A percentile compares a stretch with the other conserved stretches of the same genome.
These are phyloP conservation scores for Lichtheimia ornata DNA, from an alignment of 371 early-diverging fungal genomes.

Conservation along the genomic window DNA sequence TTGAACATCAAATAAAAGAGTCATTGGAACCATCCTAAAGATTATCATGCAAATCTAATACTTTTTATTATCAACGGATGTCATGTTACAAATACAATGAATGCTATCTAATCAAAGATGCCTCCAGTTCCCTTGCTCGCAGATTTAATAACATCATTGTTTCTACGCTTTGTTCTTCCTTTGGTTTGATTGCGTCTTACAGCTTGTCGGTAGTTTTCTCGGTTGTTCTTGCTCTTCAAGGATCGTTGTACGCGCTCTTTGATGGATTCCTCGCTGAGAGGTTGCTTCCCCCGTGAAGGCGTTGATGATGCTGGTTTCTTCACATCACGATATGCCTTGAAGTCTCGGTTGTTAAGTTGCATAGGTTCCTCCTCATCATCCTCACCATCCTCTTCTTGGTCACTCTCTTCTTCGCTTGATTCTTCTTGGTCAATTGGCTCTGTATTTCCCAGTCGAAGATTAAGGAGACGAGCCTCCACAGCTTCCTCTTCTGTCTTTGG, in stretches of 20 bases:
- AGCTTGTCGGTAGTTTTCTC: conserved; percentile 31
- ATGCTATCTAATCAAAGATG: conserved; percentile 44
- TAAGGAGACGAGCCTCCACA: conserved; percentile 21
- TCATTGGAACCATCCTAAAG: no score
- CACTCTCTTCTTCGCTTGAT: conserved; percentile 21
- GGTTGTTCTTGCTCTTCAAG: conserved; percentile 39
- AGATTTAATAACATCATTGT: conserved; percentile 33
- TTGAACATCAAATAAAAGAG: no score
- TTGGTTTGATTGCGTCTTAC: conserved; percentile 54
- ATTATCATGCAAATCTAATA: not conserved
- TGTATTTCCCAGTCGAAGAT: conserved; percentile 46
- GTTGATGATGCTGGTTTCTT: conserved; percentile 19
- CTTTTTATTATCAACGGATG: not conserved
- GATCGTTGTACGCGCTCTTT: conserved; percentile 60
- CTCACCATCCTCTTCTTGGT: conserved; percentile 29
- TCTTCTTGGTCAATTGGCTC: conserved; percentile 36
- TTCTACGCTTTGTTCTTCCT: conserved; percentile 59
- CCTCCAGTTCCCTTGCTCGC: conserved; percentile 33
- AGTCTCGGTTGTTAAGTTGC: conserved; percentile 56
- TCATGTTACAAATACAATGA: not conserved
- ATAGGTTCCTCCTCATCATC: conserved; percentile 32
- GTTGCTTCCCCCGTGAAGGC: conserved; percentile 30
- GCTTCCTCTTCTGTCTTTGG: conserved; percentile 13
- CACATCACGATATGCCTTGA: conserved; percentile 58
- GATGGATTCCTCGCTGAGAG: conserved; percentile 51